Evolutionary conservation across 305 asterid genomes (phyloP).

Genomic region (Fraxinus latifolia): DNA sequence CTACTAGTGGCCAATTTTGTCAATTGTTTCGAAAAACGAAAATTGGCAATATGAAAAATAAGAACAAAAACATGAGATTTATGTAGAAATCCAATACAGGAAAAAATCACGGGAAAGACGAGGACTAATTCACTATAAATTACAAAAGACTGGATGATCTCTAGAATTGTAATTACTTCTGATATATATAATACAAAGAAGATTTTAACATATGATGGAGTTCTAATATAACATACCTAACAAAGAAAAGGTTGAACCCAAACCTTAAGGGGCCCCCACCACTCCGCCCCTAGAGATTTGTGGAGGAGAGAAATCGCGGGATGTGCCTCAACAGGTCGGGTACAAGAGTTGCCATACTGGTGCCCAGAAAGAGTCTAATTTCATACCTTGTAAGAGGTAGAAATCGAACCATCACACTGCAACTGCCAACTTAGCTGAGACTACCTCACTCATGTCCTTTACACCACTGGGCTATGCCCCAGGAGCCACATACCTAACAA

Average conservation of each 20-base stretch:
- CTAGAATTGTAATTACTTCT: not conserved
- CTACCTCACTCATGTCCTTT: too few relatives aligned
- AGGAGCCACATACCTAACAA: too few relatives aligned
- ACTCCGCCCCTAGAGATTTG: too few relatives aligned
- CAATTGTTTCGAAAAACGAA: not conserved
- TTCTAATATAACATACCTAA: not conserved
- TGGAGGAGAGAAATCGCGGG: too few relatives aligned
- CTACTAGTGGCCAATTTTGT: not conserved
- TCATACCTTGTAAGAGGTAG: too few relatives aligned
- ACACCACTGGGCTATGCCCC: too few relatives aligned
- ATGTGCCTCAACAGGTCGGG: too few relatives aligned
- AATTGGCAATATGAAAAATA: not conserved
- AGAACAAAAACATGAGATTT: not conserved
- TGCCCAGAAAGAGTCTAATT: too few relatives aligned
- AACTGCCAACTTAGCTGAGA: too few relatives aligned
- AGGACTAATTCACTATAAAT: not conserved
- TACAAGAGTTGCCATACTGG: too few relatives aligned
- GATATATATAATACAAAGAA: not conserved
- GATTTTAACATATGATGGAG: not conserved
- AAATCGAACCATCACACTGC: too few relatives aligned
- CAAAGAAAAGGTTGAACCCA: not conserved
- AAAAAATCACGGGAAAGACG: not conserved
- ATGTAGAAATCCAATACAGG: not conserved
- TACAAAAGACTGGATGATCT: not conserved
- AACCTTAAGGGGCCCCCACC: too few relatives aligned